Evolutionary conservation across 2,329 filamentous ascomycete species (phyloP).

Genomic region (Parascedosporium putredinis): DNA sequence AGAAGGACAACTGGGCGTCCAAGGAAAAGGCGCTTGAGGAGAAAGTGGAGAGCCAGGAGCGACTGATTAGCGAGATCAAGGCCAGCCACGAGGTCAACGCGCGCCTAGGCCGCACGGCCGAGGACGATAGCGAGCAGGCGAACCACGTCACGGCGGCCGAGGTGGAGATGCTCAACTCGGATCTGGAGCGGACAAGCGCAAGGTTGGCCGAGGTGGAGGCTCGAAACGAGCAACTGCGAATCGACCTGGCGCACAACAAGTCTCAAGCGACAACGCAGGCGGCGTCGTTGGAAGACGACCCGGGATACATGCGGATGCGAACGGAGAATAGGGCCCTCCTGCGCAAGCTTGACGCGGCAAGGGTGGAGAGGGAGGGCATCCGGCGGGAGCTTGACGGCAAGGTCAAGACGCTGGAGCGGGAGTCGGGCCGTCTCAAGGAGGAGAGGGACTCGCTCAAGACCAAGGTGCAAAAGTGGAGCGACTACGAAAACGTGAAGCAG

Average conservation of each 20-base stretch:
- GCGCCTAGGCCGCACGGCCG: constrained; percentile 65
- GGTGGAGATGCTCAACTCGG: constrained; percentile 83
- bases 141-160: constrained; percentile 74
- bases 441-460: constrained; percentile 71
- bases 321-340: constrained; percentile 90
- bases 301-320: constrained; percentile 73
- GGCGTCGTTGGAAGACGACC: constrained; percentile 72
- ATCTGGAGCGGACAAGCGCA: constrained; percentile 79
- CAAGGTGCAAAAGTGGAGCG: constrained; percentile 80
- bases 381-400: constrained; percentile 67
- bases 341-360: constrained; percentile 72
- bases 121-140: constrained; percentile 41
- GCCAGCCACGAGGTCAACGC: constrained; percentile 96
- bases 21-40: constrained; percentile 88
- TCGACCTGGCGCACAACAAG: constrained; percentile 83
- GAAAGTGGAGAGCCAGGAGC: constrained; percentile 88
- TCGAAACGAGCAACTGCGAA: constrained; percentile 82
- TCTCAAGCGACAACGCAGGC: constrained; percentile 57
- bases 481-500: constrained; percentile 94
- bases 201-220: constrained; percentile 85
- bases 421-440: constrained; percentile 61
- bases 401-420: constrained; percentile 68
- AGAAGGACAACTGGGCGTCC: constrained; percentile 90
- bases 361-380: constrained; percentile 74
- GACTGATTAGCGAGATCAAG: constrained; percentile 86